A percentile compares a stretch with the other conserved stretches of the same genome.
Evolutionary conservation across 176 grass and related monocot genomes (phyloP).

Genomic region (Carex scoparia): DNA sequence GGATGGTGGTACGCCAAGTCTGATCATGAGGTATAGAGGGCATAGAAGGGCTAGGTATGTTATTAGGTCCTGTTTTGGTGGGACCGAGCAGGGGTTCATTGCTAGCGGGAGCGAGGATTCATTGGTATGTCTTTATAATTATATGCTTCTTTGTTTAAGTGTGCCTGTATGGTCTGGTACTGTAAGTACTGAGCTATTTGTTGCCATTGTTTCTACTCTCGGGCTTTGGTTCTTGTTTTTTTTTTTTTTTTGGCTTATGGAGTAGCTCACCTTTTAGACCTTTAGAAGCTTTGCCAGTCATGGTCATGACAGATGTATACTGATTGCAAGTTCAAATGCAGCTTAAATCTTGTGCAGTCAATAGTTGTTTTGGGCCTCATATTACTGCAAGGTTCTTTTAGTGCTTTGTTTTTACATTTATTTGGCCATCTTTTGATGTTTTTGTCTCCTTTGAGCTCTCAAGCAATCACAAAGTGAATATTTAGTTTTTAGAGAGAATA

Average conservation of each 20-base stretch:
- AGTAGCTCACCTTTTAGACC: not conserved
- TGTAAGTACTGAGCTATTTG: not conserved
- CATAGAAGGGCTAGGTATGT: slow-evolving; percentile 67
- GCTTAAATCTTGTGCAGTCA: not conserved
- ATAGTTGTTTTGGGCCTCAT: not conserved
- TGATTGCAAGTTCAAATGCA: not conserved
- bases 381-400: not conserved
- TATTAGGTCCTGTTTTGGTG: slow-evolving; percentile 96
- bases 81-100: slow-evolving; percentile 76
- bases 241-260: not conserved
- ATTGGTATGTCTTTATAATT: slow-evolving; percentile 42
- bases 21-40: slow-evolving; percentile 55
- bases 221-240: not conserved
- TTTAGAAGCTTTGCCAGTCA: not conserved
- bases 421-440: slow-evolving; percentile 5
- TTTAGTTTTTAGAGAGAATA: not conserved
- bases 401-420: not conserved
- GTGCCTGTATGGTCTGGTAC: not conserved
- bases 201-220: not conserved
- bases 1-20: slow-evolving; percentile 39
- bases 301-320: not conserved
- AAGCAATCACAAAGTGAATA: not conserved
- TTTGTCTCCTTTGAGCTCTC: not conserved
- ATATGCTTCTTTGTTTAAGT: not conserved
- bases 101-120: slow-evolving; percentile 96